Conservation (phyloP, 169 alveolate species). For the Babesia ovata region DNA sequence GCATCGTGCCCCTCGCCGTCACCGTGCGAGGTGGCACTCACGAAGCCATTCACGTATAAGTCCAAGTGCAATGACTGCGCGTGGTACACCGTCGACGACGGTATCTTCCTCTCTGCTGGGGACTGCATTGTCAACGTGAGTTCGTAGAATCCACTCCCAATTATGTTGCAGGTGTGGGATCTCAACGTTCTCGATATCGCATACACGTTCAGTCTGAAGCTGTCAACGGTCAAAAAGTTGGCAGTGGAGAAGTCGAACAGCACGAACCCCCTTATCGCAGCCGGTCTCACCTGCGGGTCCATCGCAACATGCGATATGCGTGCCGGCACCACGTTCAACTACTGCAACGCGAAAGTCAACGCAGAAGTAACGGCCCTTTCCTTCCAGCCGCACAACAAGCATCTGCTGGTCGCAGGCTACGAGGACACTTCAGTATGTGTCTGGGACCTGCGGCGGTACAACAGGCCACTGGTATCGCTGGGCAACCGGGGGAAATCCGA, state of each 20-base stretch:
- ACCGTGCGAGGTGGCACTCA: conserved; percentile 24
- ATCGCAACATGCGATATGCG: conserved; percentile 57
- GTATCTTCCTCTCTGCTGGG: conserved; percentile 48
- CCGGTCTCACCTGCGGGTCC: conserved; percentile 65
- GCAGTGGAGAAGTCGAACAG: background rate
- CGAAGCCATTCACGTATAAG: conserved; percentile 41
- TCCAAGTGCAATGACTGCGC: conserved; percentile 28
- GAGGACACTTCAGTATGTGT: conserved; percentile 30
- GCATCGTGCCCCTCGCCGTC: conserved; percentile 14
- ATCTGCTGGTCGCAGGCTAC: conserved; percentile 37
- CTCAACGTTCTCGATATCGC: conserved; percentile 29
- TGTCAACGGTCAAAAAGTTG: conserved; percentile 25
- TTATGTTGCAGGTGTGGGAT: conserved; percentile 55
- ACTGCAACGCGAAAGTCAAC: conserved; percentile 1
- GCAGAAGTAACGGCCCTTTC: conserved; percentile 43
- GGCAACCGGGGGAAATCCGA: background rate
- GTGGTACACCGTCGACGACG: conserved; percentile 50
- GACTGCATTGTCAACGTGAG: conserved; percentile 50
- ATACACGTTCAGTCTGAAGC: conserved; percentile 26
- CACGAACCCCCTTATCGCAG: conserved; percentile 27
- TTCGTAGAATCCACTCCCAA: background rate
- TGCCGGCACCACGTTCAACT: conserved; percentile 21
- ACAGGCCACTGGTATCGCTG: conserved; percentile 31
- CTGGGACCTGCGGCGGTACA: conserved; percentile 63
- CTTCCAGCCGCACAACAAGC: conserved; percentile 19